phyloP scores from a whole-genome alignment of 805 yeast genomes.

The Cyberlindnera suaveolens region DNA sequence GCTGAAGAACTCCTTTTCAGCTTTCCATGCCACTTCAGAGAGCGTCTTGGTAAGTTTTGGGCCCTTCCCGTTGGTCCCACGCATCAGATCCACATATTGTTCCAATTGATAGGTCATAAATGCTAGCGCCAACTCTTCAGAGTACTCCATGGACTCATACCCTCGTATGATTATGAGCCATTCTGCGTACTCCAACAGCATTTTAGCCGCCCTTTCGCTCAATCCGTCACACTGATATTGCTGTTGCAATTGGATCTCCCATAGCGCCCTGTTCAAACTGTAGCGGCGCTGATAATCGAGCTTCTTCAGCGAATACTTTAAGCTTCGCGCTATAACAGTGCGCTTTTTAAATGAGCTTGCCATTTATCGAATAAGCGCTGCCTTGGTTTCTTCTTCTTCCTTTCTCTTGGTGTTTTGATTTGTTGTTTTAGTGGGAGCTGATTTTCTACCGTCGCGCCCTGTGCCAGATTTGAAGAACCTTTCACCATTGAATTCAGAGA shows the following conservation, averaged over 20 bases:
- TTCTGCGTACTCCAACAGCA: conserved; percentile 1
- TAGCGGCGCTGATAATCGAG: neutral
- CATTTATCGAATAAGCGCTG: too few relatives aligned
- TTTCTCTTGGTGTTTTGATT: neutral
- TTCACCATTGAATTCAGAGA: neutral
- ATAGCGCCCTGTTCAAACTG: neutral
- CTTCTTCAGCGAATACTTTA: too few relatives aligned
- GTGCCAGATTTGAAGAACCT: too few relatives aligned
- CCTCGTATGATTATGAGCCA: neutral
- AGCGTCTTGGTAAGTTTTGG: neutral
- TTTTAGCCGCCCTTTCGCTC: neutral
- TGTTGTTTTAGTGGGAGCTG: neutral
- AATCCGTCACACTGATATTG: neutral
- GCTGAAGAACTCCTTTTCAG: neutral
- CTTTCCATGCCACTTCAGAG: neutral
- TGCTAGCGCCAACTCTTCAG: neutral
- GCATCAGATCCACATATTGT: neutral
- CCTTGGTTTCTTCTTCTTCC: too few relatives aligned
- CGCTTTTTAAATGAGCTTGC: neutral
- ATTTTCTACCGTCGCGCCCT: too few relatives aligned
- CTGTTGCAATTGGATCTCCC: neutral
- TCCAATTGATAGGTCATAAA: neutral
- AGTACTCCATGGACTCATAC: neutral
- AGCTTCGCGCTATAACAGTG: neutral
- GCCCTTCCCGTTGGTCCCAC: neutral